These are phyloP conservation scores for Botryotinia globosa DNA, from an alignment of 2,329 filamentous ascomycete genomes.

Conservation along the genomic window DNA sequence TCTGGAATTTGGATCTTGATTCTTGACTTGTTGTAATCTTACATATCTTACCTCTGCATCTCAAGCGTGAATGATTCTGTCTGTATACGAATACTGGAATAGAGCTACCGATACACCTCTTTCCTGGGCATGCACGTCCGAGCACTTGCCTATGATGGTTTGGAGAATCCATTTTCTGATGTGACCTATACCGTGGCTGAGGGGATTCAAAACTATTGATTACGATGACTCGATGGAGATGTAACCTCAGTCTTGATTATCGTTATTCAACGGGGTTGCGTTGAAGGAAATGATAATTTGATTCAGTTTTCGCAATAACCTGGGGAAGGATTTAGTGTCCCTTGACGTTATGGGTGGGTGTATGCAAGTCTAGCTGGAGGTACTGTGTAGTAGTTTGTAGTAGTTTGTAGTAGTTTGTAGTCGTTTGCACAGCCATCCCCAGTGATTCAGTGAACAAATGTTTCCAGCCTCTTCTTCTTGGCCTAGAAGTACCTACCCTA, in stretches of 20 bases:
- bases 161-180: background rate
- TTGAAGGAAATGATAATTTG: background rate
- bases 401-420: too few species aligned
- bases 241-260: background rate
- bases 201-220: background rate
- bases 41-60: too few species aligned
- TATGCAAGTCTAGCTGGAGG: background rate
- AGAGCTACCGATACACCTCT: background rate
- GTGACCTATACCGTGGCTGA: background rate
- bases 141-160: background rate
- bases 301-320: background rate
- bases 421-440: background rate
- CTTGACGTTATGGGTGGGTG: background rate
- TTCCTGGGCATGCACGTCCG: background rate
- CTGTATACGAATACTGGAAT: background rate
- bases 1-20: background rate
- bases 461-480: background rate
- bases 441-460: background rate
- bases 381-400: too few species aligned
- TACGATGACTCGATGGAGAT: background rate
- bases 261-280: background rate
- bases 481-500: background rate
- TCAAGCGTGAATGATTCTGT: background rate
- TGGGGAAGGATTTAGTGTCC: background rate
- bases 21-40: constrained; percentile 3